Evolutionary conservation across 164 flowering plant genomes (phyloP), one percentile per base, ranked within the genome.

Genomic region (Sedum album): DNA sequence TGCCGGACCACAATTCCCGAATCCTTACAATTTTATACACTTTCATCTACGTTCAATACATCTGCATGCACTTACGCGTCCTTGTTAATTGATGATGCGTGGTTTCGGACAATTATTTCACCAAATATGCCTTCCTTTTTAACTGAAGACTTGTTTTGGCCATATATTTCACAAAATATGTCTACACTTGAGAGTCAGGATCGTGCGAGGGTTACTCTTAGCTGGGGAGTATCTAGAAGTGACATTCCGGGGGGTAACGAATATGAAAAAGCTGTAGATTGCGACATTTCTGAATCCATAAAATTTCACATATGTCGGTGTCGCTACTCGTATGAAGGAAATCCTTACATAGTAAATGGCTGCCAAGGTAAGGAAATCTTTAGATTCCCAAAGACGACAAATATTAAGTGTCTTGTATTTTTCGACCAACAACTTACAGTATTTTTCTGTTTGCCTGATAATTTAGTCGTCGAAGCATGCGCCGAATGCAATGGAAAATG

Each of bases 1-100:
- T 69, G 71, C 71, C 66, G 61, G 46, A 41, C 66, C 55, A 10
- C 55, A 25, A 17, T 69, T 26, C 36, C 71, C 6, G 4, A 25
- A 25, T 6, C 25, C 11, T 9, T 60, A 5, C 30, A 60, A 36
- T 28, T 39, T 41, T 36, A 33, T 14, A 35, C 17, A 11, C 38
- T 57, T 26, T 21, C 38, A 25, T 53, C 51, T 17, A 68, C 49
- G 15, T 23, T 28, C 2, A 23, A 28, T 23, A 14, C 31, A 25
- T 49, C 64, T 3, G 30, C 17, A n/a, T 68, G 70, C 55, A 61
- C 38, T 2, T 60, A 17, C 28, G 55, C 71, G 21, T 60, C 28
- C 57, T 42, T 69, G 33, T 55, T 28, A 39, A 2, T 2, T 8
- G 18, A 33, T 23, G 46, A 8, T n/a, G n/a, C n/a, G 11, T 21